Conservation (phyloP, 2,329 filamentous ascomycete genomes). For the Talaromyces atroroseus region DNA sequence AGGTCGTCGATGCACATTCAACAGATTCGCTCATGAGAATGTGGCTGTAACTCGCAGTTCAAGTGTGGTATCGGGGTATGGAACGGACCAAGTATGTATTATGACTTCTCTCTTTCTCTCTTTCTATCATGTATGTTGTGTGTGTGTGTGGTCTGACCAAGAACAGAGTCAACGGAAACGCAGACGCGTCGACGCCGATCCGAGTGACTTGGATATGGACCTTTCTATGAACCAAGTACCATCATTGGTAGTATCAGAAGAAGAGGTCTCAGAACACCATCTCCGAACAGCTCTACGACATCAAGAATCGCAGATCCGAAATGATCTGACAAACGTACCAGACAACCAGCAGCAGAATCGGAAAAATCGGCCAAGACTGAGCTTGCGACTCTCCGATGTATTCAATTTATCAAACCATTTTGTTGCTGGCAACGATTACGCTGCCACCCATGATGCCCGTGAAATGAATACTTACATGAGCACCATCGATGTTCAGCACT, state of each 20-base stretch:
- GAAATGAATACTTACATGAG: neutral
- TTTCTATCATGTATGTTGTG: too few species aligned
- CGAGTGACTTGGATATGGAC: neutral
- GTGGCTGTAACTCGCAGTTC: neutral
- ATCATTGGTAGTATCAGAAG: neutral
- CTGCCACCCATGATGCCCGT: neutral
- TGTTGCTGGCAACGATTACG: neutral
- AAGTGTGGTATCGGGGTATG: neutral
- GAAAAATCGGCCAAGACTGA: neutral
- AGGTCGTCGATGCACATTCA: conserved; percentile 14
- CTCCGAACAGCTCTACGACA: conserved; percentile 4
- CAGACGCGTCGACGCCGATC: neutral
- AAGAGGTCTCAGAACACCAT: neutral
- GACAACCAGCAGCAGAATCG: neutral
- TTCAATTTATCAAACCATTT: neutral
- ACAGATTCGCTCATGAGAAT: conserved; percentile 1
- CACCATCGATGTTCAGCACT: conserved; percentile 14
- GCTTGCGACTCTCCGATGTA: neutral
- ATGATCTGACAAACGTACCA: neutral
- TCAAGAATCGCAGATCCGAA: conserved; percentile 6
- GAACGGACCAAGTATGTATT: neutral
- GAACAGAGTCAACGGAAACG: conserved; percentile 2
- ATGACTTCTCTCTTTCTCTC: too few species aligned
- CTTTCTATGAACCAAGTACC: neutral
- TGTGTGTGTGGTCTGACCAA: neutral